Evolutionary conservation across 192 early-diverging fungal species (phyloP), one percentile per base, ranked within the genome.

Genomic region (Tieghemiomyces parasiticus): DNA sequence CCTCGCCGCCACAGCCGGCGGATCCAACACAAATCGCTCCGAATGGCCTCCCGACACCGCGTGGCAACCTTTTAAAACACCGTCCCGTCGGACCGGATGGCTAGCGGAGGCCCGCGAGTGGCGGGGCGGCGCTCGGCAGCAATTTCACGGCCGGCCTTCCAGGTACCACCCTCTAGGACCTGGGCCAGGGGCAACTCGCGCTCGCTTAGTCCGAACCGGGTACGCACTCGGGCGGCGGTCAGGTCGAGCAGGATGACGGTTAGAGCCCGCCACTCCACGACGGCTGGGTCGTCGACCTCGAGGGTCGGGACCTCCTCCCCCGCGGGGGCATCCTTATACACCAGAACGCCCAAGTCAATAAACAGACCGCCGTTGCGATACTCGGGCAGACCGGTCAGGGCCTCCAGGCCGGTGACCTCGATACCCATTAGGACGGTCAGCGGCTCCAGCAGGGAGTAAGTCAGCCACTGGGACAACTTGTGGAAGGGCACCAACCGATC

Each of bases 401-500:
- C 52, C 33, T 86, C 81, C 8, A 78, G 61, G 16, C 82, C 84
- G 8, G 68, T 64, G 28, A 85, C 71, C 9, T 35, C 61, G 25
- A 81, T 60, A 29, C 60, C 60, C 28, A 63, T 66, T 45, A 88
- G 67, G 25, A 75, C 72, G 47, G 75, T 74, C 19, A 94, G 64
- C 4, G 87, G 79, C 46, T 94, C 93, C 69, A 92, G 77, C 38
- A 94, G 74, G 2, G 90, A 93, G 72, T 93, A 94, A 1, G 90
- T 88, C 42, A 96, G 82, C 93, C 93, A 96, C 67, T 96, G 93
- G 6, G 91, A 90, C 47, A 96, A 78, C 61, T 96, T 96, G 71
- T 96, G 90, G 71, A 94, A 92, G 19, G 86, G 73, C 22, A 91
- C 84, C 35, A 88, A 69, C 28, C 70, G 62, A 26, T 79, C 71